A percentile compares a stretch with the other conserved stretches of the same genome.
phyloP scores from a whole-genome alignment of 164 flowering plant genomes.

The Piper longum region DNA sequence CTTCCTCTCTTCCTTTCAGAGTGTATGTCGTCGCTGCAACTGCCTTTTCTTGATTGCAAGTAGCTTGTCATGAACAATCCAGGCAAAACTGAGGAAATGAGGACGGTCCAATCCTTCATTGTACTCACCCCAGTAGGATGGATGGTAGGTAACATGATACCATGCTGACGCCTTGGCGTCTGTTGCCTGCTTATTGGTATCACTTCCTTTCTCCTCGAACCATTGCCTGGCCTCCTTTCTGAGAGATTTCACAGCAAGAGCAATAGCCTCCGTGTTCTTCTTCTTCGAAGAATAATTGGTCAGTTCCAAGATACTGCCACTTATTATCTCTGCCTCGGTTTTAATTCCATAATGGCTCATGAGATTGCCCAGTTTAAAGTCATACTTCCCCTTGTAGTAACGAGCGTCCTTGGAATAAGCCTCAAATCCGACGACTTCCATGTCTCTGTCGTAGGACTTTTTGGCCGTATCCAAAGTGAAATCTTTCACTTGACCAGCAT shows the following conservation, averaged over 20 bases:
- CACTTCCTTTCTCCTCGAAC: slow-evolving; percentile 28
- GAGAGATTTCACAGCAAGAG: slow-evolving; percentile 43
- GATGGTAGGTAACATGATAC: slow-evolving; percentile 83
- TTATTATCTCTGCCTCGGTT: slow-evolving; percentile 62
- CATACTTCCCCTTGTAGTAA: slow-evolving; percentile 47
- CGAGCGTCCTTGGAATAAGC: slow-evolving; percentile 48
- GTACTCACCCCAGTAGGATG: slow-evolving; percentile 42
- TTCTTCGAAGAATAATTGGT: slow-evolving; percentile 33
- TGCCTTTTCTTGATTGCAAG: slow-evolving; percentile 35
- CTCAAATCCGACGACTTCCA: slow-evolving; percentile 67
- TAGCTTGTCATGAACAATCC: slow-evolving; percentile 71
- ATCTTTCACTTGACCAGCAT: slow-evolving; percentile 8
- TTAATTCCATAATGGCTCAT: slow-evolving; percentile 67
- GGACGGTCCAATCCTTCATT: slow-evolving; percentile 33
- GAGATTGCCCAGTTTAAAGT: slow-evolving; percentile 49
- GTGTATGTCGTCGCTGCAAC: neutral
- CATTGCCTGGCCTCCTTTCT: slow-evolving; percentile 60
- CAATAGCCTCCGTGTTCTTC: slow-evolving; percentile 48
- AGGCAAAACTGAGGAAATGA: slow-evolving; percentile 73
- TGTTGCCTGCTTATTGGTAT: slow-evolving; percentile 5
- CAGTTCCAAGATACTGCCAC: slow-evolving; percentile 48
- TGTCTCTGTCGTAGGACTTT: slow-evolving; percentile 46
- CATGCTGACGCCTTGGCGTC: slow-evolving; percentile 79
- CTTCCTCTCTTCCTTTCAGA: neutral
- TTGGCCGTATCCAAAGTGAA: slow-evolving; percentile 51